These are phyloP conservation scores for Botryotinia convoluta DNA, from an alignment of 2,329 filamentous ascomycete species.

Conservation along the genomic window DNA sequence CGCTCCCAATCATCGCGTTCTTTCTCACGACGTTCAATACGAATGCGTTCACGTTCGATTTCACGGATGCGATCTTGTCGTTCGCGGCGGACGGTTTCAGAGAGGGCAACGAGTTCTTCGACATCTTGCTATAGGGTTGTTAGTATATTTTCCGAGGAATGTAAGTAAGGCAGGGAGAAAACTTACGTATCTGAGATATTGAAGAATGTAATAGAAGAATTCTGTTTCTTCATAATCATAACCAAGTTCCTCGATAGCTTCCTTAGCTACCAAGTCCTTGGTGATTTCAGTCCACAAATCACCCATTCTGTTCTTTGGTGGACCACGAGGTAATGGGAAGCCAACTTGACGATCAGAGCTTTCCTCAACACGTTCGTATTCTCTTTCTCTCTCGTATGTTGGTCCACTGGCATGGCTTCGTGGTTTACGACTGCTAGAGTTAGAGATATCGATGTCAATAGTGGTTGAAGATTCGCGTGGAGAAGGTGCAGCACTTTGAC, in stretches of 20 bases:
- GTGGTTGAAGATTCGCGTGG: constrained; percentile 26
- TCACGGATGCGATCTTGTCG: constrained; percentile 53
- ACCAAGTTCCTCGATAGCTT: constrained; percentile 79
- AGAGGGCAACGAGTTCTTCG: constrained; percentile 75
- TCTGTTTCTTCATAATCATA: constrained; percentile 92
- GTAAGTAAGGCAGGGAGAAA: constrained; percentile 1
- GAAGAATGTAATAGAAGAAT: constrained; percentile 86
- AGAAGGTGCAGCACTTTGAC: constrained; percentile 22
- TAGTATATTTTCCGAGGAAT: constrained; percentile 32
- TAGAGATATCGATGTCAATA: constrained; percentile 37
- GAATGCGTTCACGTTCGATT: constrained; percentile 54
- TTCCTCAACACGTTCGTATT: constrained; percentile 51
- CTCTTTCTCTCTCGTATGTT: constrained; percentile 37
- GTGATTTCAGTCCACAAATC: constrained; percentile 97
- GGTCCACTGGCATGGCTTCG: constrained; percentile 11
- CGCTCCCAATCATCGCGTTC: constrained; percentile 41
- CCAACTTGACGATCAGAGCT: constrained; percentile 49
- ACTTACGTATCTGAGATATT: constrained; percentile 85
- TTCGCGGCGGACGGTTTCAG: constrained; percentile 73
- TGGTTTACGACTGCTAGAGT: constrained; percentile 22
- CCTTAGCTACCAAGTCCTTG: constrained; percentile 81
- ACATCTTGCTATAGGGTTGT: constrained; percentile 71
- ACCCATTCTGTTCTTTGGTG: constrained; percentile 38
- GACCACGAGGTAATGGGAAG: constrained; percentile 29
- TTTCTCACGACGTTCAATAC: constrained; percentile 52